Conservation (phyloP, 495 filamentous ascomycete genomes). For the Penicillium dipodomyicola region DNA sequence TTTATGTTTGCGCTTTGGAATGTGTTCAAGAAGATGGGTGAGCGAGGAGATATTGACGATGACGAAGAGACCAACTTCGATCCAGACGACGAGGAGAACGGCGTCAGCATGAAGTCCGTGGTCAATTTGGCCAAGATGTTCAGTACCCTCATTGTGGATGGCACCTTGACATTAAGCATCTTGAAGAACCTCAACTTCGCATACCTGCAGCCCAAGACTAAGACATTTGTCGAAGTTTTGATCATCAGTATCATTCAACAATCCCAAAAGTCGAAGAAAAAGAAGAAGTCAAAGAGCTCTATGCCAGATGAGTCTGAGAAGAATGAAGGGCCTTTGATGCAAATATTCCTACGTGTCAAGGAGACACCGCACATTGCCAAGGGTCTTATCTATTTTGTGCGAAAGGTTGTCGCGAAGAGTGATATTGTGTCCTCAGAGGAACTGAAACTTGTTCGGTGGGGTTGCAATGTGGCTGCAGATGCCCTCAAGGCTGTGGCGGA, state of each 20-base stretch:
- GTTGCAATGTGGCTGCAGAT: slow-evolving; percentile 62
- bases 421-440: slow-evolving; percentile 67
- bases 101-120: slow-evolving; percentile 59
- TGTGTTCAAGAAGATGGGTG: slow-evolving; percentile 81
- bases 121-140: slow-evolving; percentile 90
- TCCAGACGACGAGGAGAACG: slow-evolving; percentile 48
- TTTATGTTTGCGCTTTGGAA: slow-evolving; percentile 88
- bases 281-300: slow-evolving; percentile 25
- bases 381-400: slow-evolving; percentile 75
- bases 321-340: slow-evolving; percentile 56
- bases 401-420: slow-evolving; percentile 70
- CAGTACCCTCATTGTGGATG: slow-evolving; percentile 67
- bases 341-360: slow-evolving; percentile 60
- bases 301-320: slow-evolving; percentile 29
- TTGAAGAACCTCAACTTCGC: slow-evolving; percentile 77
- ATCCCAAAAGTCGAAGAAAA: slow-evolving; percentile 46
- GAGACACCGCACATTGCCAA: slow-evolving; percentile 62
- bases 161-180: slow-evolving; percentile 59
- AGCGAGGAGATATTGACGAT: slow-evolving; percentile 55
- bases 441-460: slow-evolving; percentile 60
- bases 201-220: slow-evolving; percentile 72
- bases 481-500: slow-evolving; percentile 52
- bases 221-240: slow-evolving; percentile 74
- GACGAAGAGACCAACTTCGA: slow-evolving; percentile 52
- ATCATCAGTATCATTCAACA: slow-evolving; percentile 72